A percentile compares a stretch with the other conserved stretches of the same genome.
These are phyloP conservation scores for Aspergillus diversus DNA, from an alignment of 495 filamentous ascomycete genomes.

Conservation along the genomic window DNA sequence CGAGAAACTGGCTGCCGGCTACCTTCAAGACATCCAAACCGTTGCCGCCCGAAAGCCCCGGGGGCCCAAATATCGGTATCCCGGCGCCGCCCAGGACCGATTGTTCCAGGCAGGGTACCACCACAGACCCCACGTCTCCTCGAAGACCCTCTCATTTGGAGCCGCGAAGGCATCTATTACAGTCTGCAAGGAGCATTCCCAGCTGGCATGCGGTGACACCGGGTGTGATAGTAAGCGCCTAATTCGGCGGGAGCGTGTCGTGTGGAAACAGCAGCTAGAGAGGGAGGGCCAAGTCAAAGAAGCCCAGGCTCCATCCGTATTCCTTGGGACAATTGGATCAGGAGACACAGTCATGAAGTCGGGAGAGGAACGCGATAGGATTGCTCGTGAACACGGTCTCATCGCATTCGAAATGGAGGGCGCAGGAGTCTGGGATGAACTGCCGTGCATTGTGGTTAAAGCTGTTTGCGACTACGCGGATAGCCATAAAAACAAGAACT, in stretches of 20 bases:
- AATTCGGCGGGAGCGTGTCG: neutral
- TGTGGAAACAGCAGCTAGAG: neutral
- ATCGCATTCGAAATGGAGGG: slow-evolving; percentile 53
- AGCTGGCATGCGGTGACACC: neutral
- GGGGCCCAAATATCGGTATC: neutral
- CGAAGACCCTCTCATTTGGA: neutral
- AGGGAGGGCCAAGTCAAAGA: neutral
- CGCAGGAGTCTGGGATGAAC: slow-evolving; percentile 39
- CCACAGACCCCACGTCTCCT: too few relatives aligned
- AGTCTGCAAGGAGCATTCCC: neutral
- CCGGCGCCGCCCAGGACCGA: neutral
- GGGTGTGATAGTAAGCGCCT: neutral
- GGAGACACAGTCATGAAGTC: slow-evolving; percentile 26
- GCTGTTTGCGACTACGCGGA: slow-evolving; percentile 43
- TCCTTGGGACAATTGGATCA: slow-evolving; percentile 25
- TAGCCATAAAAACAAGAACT: slow-evolving; percentile 40
- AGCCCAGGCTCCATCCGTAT: slow-evolving; percentile 2
- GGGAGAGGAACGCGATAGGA: slow-evolving; percentile 12
- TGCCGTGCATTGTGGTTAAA: slow-evolving; percentile 35
- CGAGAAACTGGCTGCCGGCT: neutral
- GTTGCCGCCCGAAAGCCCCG: neutral
- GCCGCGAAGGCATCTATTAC: neutral
- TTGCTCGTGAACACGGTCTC: slow-evolving; percentile 30
- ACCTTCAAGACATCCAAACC: neutral
- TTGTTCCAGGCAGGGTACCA: neutral